Evolutionary conservation across 768 basidiomycete genomes (phyloP).

Genomic region (Galerina sulciceps): DNA sequence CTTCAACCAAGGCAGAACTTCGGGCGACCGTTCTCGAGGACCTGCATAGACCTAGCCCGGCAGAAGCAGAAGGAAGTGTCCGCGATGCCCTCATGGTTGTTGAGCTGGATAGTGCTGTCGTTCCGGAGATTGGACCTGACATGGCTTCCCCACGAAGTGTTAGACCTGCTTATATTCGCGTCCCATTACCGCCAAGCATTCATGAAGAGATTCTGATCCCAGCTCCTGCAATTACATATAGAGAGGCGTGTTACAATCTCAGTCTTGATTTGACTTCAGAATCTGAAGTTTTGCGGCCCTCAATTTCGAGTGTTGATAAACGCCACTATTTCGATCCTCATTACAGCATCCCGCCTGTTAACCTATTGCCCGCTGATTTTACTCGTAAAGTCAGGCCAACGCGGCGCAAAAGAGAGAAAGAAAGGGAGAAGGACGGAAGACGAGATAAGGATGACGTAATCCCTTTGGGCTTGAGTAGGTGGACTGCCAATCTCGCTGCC

Average conservation of each 20-base stretch:
- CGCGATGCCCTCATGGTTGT: neutral
- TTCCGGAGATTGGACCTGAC: neutral
- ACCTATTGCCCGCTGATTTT: constrained; percentile 57
- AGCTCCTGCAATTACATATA: constrained; percentile 23
- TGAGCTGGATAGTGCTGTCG: neutral
- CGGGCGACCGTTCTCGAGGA: neutral
- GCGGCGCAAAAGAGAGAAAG: constrained; percentile 49
- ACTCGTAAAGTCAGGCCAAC: constrained; percentile 41
- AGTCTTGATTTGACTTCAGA: constrained; percentile 14
- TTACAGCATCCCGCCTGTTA: constrained; percentile 61
- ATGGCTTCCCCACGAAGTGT: neutral
- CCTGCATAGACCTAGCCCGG: too few relatives aligned
- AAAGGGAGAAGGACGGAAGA: constrained; percentile 47
- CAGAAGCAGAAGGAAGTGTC: too few relatives aligned
- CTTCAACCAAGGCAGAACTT: neutral
- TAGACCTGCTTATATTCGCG: constrained; percentile 15
- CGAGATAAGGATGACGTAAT: constrained; percentile 63
- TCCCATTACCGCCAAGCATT: constrained; percentile 23
- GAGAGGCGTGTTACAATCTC: constrained; percentile 17
- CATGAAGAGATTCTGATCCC: constrained; percentile 33
- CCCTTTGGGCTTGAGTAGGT: constrained; percentile 68
- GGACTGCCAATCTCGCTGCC: constrained; percentile 74
- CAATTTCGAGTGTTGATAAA: constrained; percentile 26
- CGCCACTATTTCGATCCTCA: constrained; percentile 45
- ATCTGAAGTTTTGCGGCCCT: constrained; percentile 11